Base-by-base conservation (phyloP, 176 grass and related monocot species). In the Avena atlantica region DNA sequence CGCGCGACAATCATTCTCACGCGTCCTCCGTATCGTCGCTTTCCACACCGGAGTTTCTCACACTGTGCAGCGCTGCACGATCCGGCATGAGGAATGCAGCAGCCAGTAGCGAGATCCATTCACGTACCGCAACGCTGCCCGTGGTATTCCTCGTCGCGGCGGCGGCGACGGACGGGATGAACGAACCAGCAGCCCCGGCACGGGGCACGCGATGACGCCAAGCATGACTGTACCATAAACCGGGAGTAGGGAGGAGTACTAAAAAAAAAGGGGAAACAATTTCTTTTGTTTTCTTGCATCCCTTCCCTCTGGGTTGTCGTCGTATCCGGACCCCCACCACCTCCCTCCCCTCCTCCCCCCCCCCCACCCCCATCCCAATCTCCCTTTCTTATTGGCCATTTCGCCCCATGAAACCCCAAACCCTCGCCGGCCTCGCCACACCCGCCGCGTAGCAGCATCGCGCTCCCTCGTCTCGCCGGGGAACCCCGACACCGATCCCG, bases 321-420 rank as follows among this genome's bases (percentile, higher is more conserved):
- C 85, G 88, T 77, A 92, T 81, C 82, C 21, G 80, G 31, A 60
- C 81, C 55, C 55, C 53, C 13, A 66, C 63, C 63, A 61, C 82
- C 77, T 60, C 76, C 52, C 8, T 40, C 24, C 16, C 70, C 68
- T 17, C 52, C 66, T 0, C 47, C 9, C 4, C 70, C 47, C 11
- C 16, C 21, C 20, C 10, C 36, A 9, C 55, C 7, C 16, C 31
- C 2, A 34, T 34, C 31, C 44, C 71, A 48, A 88, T 68, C 79
- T 14, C 13, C 62, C 67, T 57, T 36, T 66, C 70, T 74, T 89
- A 69, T 90, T 67, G 88, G 78, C 73, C 86, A 68, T 90, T 71
- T 83, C 76, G 56, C 82, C 88, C 78, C 86, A 91, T 91, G 82
- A 82, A 91, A 77, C 82, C 91, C 82, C 85, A 87, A 90, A 88